Evolutionary conservation across 106 monocot species (phyloP), one percentile per base, ranked within the genome.

Genomic region (Chionographis japonica): DNA sequence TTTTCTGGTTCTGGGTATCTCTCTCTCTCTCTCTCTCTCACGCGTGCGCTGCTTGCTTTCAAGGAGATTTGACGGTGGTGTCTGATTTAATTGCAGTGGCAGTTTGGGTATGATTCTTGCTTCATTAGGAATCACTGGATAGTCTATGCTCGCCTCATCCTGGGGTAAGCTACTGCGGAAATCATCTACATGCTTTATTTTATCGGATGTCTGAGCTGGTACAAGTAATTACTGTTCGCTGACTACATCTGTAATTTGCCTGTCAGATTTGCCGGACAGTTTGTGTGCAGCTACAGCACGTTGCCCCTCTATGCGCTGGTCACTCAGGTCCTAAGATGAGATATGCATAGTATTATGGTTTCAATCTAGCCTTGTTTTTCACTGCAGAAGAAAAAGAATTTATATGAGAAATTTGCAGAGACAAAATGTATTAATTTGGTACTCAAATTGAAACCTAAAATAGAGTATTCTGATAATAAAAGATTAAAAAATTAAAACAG

Each of bases 1-100:
- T 93, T 66, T 90, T 98, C 87, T 98, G 98, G 98, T 93, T 98
- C 46, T 98, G 92, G 98, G 98, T 98, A 93, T 49, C 9, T 12
- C 17, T 12, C 4, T 19, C 3, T 4, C 46, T 46, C 8, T 10
- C 5, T 46, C 9, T 10, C 46, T 46, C 46, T 46, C 5, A 10
- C 46, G 5, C 0, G 46, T 2, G 8, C 46, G 9, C 12, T 10
- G n/a, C n/a, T 63, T 63, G 62, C 18, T 53, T 50, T 52, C 13
- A 46, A 6, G 46, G 46, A 50, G 7, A 27, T 8, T 14, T 8
- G 13, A 62, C 10, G 12, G 27, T 17, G n/a, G 60, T 60, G 40
- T 69, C 42, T 60, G 51, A 56, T 43, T 5, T 55, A 2, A 54
- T 20, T 60, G 49, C 84, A 94, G 94, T 94, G 94, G 94, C 94